phyloP scores from a whole-genome alignment of 208 protist species.

The Acanthamoeba lugdunensis region DNA sequence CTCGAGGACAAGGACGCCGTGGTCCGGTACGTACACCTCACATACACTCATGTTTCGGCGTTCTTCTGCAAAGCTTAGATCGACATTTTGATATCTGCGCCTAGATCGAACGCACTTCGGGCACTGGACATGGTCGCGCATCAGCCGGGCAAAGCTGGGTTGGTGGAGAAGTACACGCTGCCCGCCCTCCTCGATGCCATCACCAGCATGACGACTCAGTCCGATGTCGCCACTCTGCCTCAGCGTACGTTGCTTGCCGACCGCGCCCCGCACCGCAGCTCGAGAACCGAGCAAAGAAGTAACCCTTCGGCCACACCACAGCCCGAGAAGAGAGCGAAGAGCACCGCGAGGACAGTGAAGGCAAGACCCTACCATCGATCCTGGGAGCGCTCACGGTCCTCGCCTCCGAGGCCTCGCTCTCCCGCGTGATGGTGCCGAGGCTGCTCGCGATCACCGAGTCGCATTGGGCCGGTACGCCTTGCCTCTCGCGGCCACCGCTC shows the following conservation, averaged over 20 bases:
- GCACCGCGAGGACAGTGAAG: conserved; percentile 2
- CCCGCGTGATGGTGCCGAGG: conserved; percentile 10
- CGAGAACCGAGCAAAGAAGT: neutral
- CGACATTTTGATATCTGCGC: neutral
- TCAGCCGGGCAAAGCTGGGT: neutral
- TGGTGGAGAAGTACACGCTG: neutral
- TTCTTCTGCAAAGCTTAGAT: neutral
- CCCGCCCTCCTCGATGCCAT: conserved; percentile 13
- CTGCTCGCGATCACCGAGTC: conserved; percentile 21
- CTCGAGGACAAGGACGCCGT: neutral
- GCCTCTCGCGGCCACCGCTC: neutral
- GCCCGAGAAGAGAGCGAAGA: conserved; percentile 36
- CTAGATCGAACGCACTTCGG: conserved; percentile 17
- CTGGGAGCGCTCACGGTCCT: conserved; percentile 17
- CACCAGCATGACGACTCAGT: neutral
- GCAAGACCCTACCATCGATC: neutral
- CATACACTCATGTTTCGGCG: neutral
- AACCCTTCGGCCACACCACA: neutral
- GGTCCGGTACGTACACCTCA: neutral
- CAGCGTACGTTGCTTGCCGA: neutral
- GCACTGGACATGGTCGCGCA: conserved; percentile 29
- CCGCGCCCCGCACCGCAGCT: neutral
- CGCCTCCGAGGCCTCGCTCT: conserved; percentile 37
- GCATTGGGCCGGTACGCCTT: conserved; percentile 13
- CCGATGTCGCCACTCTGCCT: neutral